Percentiles rank a stretch among this genome's conserved stretches.
These are phyloP conservation scores for Bipolaris gigantea DNA, from an alignment of 2,329 filamentous ascomycete genomes.

Conservation along the genomic window DNA sequence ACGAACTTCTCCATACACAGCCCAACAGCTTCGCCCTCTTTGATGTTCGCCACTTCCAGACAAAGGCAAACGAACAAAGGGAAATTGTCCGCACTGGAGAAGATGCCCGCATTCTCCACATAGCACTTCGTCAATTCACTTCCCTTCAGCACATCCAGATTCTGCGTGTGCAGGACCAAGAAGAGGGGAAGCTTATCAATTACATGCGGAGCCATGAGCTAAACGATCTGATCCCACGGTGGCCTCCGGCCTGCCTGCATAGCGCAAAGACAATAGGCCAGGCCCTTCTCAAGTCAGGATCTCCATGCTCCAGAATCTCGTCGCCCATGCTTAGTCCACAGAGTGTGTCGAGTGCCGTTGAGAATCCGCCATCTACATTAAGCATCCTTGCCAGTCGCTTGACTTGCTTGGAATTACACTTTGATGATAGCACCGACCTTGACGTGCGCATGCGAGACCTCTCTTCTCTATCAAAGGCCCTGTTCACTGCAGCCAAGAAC, in stretches of 20 bases:
- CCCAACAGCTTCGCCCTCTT: constrained; percentile 42
- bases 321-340: constrained; percentile 65
- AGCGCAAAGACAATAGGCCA: constrained; percentile 61
- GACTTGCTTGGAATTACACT: constrained; percentile 65
- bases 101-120: constrained; percentile 57
- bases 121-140: constrained; percentile 60
- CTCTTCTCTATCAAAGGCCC: constrained; percentile 58
- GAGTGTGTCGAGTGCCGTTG: constrained; percentile 57
- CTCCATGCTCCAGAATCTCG: constrained; percentile 62
- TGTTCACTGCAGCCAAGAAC: constrained; percentile 62
- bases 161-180: constrained; percentile 62
- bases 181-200: constrained; percentile 58
- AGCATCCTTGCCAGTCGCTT: constrained; percentile 58
- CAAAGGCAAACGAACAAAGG: constrained; percentile 54
- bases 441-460: constrained; percentile 61
- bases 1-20: constrained; percentile 44
- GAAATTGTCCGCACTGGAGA: constrained; percentile 54
- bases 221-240: constrained; percentile 56
- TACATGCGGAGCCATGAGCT: constrained; percentile 55
- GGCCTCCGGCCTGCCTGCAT: constrained; percentile 65
- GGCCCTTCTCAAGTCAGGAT: constrained; percentile 59
- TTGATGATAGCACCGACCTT: constrained; percentile 61
- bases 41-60: constrained; percentile 47
- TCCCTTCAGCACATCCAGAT: constrained; percentile 67
- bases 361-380: constrained; percentile 52